Evolutionary conservation across 2,329 filamentous ascomycete species (phyloP), one percentile per base, ranked within the genome.

Genomic region (Cytospora leucostoma): DNA sequence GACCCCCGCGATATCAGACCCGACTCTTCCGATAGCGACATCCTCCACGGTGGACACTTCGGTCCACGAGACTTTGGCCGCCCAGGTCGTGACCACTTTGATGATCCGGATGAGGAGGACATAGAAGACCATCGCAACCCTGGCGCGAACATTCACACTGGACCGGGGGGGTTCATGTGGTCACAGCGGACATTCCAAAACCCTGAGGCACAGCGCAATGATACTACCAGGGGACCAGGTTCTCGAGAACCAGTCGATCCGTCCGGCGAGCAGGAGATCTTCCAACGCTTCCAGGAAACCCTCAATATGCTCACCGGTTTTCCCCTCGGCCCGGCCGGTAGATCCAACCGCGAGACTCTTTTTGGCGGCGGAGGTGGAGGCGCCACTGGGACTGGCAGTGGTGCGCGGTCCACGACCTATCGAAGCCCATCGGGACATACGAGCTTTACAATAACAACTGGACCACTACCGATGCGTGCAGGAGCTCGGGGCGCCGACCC

Each of bases 1-100:
- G 90, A 93, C 68, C 89, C 89, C 11, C 83, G 89, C 66, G 69
- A 74, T 2, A 67, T 73, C 35, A 65, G 73, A 10, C 70, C 74
- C 27, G 71, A 74, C 19, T 68, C 52, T 68, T 71, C 32, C 49
- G 73, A 59, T 64, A 55, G 19, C 38, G 51, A 61, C n/a, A 13
- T 61, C 3, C 58, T 55, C 38, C 58, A 51, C 7, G 51, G 51
- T 15, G 7, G 33, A 27, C 58, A 49, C 34, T 55, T 55, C 34
- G 49, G 33, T 37, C 56, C 59, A 10, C 47, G 49, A 47, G 47
- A 47, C 61, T 56, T 53, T 56, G 59, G 59, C 19, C 61, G 56
- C 21, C 70, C 69, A n/a, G 68, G 66, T 47, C 71, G 66, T 49
- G 64, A 67, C 51, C 63, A 68, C 54, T 74, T 77, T 56, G 72